These are phyloP conservation scores for Diplodia seriata DNA, from an alignment of 2,329 filamentous ascomycete species.

Conservation along the genomic window DNA sequence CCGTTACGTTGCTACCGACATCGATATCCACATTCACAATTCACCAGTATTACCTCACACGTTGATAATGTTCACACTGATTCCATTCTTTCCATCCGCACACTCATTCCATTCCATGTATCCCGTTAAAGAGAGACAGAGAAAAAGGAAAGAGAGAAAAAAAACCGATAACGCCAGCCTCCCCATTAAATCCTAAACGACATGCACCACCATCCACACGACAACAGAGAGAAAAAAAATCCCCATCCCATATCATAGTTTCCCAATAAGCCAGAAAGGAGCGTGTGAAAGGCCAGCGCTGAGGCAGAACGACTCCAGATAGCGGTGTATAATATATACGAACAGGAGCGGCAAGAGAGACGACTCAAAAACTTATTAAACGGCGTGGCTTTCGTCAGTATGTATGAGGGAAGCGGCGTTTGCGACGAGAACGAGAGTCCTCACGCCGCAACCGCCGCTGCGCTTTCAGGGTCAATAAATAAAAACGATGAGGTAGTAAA, in stretches of 20 bases:
- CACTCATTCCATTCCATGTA: not conserved
- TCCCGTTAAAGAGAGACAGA: not conserved
- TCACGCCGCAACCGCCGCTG: not conserved
- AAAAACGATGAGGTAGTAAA: not conserved
- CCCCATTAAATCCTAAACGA: conserved; percentile 1
- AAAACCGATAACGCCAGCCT: not conserved
- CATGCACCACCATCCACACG: not conserved
- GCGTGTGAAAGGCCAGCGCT: not conserved
- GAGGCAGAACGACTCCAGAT: not conserved
- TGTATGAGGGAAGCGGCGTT: not conserved
- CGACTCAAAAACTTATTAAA: not conserved
- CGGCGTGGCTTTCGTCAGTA: conserved; percentile 2
- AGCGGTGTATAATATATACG: not conserved
- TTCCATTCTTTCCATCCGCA: not conserved
- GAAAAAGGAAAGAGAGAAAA: not conserved
- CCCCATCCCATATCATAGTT: not conserved
- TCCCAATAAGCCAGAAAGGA: not conserved
- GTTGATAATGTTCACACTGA: not conserved
- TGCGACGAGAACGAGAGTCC: not conserved
- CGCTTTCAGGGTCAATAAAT: conserved; percentile 2
- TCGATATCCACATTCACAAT: not conserved
- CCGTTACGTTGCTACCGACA: not conserved
- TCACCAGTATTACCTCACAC: too few species aligned
- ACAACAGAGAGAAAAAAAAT: not conserved
- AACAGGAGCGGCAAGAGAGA: not conserved